phyloP scores from a whole-genome alignment of 352 stramenopile genomes.

The Globisporangium perplexum region DNA sequence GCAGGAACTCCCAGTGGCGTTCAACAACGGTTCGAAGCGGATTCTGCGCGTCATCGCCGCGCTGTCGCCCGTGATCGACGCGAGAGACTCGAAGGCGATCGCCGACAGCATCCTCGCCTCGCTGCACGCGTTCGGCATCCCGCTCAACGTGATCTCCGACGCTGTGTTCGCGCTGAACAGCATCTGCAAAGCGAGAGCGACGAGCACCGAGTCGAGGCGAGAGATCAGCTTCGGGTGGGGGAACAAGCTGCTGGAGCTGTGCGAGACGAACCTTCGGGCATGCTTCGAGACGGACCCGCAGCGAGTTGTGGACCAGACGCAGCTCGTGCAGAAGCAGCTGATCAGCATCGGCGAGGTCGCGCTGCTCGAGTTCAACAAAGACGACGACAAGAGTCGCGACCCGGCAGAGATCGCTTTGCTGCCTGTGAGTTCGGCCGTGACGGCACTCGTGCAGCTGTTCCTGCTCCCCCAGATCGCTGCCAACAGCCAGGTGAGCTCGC shows the following conservation, averaged over 20 bases:
- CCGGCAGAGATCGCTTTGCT: constrained; percentile 36
- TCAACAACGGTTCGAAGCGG: constrained; percentile 73
- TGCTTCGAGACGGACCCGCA: constrained; percentile 56
- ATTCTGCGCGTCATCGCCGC: constrained; percentile 80
- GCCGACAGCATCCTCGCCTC: constrained; percentile 67
- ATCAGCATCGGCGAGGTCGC: constrained; percentile 77
- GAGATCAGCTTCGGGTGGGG: constrained; percentile 69
- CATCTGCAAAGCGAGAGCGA: constrained; percentile 73
- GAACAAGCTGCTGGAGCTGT: constrained; percentile 51
- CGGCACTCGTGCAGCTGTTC: constrained; percentile 73
- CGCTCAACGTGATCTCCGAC: constrained; percentile 72
- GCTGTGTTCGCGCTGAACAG: constrained; percentile 65
- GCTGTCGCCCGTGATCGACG: constrained; percentile 65
- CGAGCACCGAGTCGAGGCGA: constrained; percentile 38
- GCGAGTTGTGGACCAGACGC: constrained; percentile 45
- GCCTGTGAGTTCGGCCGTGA: constrained; percentile 37
- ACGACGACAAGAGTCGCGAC: constrained; percentile 57
- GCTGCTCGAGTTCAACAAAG: constrained; percentile 74
- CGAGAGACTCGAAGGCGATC: constrained; percentile 68
- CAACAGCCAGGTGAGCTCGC: constrained; percentile 6
- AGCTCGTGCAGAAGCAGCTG: constrained; percentile 68
- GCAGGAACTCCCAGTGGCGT: constrained; percentile 50
- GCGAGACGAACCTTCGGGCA: constrained; percentile 50
- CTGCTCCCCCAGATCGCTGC: constrained; percentile 58
- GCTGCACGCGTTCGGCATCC: constrained; percentile 70